Evolutionary conservation across 176 grass and related monocot species (phyloP), one percentile per base, ranked within the genome.

Genomic region (Typha latifolia): DNA sequence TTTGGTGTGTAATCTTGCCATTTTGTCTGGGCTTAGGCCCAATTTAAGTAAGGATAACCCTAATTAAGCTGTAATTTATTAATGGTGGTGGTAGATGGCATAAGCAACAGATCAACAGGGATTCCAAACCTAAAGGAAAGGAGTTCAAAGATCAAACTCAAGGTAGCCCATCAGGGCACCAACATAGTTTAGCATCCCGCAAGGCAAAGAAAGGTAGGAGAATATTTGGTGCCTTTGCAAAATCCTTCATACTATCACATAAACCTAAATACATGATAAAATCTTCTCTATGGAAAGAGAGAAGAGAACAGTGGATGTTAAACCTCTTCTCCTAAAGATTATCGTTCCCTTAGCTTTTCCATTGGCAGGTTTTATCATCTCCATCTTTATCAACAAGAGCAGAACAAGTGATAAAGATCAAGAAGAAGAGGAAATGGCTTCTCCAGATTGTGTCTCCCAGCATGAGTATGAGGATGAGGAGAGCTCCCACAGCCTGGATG

Each of bases 201-300:
- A 93, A 82, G 85, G 82, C 79, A 93, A 88, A 88, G 89, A 83
- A 93, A 88, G 66, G 73, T 64, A 74, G 66, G 78, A 78, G 55
- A 78, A 69, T 69, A 78, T 49, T 32, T 43, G 32, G 69, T 68
- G 74, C 64, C 65, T 69, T 69, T 69, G 27, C 49, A 47, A 27
- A 55, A 29, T 29, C 64, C 68, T 64, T 49, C 68, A 15, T 26
- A 32, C 11, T 27, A 62, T 90, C 63, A 69, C 66, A 66, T 72
- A 71, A 70, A 70, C 68, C 56, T 64, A 51, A 66, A 65, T 22
- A 63, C 71, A 82, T 64, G 73, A 76, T 48, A 64, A 53, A 6
- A 71, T 68, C n/a, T 80, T 78, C 64, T 82, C 65, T 71, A 92
- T 90, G 83, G 83, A 84, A 84, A 89, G 75, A 62, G 72, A 79